Evolutionary conservation across 2,329 filamentous ascomycete species (phyloP), one percentile per base, ranked within the genome.

Genomic region (Pseudogymnoascus sp.): DNA sequence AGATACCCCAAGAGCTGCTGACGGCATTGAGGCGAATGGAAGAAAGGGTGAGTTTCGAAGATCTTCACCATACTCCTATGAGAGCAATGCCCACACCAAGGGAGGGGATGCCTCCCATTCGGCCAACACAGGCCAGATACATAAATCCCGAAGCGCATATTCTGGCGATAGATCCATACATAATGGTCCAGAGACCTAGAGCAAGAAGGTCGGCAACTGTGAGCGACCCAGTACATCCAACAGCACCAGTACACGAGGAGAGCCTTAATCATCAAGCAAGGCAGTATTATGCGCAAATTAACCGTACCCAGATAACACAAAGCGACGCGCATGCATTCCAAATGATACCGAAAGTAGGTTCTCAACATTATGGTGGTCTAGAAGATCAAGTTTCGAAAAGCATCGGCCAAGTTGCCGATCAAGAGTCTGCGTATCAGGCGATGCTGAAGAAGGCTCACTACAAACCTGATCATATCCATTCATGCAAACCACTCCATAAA

Each of bases 371-470:
- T 50, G 43, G 2, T 6, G 28, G 32, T 54, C 6, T 14, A 14
- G 47, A 34, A 3, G 28, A 28, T 32, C 47, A 34, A 8, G 16
- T 20, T 20, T 54, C n/a, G 16, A 14, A 32, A 14, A 7, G 11
- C 28, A 32, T 34, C 16, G 14, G 11, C 16, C 8, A 54, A 34
- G 28, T n/a, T 32, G 6, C 28, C 6, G 47, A 54, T 16, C 34
- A n/a, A 11, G 57, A 58, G 32, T 38, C 34, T 5, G 57, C 32
- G 22, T 58, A 58, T 28, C 57, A 58, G 38, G 32, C 57, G 16
- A 58, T 58, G 34, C 57, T 58, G 16, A 58, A 11, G 30, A 58
- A 58, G 34, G 57, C 57, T 30, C 37, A 58, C 34, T 54, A 54
- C 47, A 54, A 54, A 54, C 47, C 25, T 54, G 16, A 32, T 14